phyloP scores from a whole-genome alignment of 352 stramenopile genomes.

The Phytophthora multivora region DNA sequence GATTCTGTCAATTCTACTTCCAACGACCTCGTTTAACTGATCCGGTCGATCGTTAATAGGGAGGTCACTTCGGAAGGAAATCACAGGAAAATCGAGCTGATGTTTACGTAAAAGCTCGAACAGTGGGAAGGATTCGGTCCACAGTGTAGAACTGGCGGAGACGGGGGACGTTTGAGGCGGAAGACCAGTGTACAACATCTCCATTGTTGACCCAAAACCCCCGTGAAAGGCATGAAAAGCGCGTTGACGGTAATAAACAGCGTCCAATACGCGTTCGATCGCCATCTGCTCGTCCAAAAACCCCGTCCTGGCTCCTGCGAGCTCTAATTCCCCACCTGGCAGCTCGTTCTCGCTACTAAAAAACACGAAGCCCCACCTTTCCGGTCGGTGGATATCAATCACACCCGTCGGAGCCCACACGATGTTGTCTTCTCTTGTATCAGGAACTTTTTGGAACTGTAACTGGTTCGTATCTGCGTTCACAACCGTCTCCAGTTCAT shows the following conservation, averaged over 20 bases:
- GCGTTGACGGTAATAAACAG: constrained; percentile 74
- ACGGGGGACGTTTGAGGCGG: background rate
- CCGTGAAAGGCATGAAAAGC: constrained; percentile 46
- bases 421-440: constrained; percentile 68
- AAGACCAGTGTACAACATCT: constrained; percentile 38
- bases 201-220: constrained; percentile 48
- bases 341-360: constrained; percentile 57
- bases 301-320: constrained; percentile 33
- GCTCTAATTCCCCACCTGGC: constrained; percentile 42
- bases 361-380: constrained; percentile 75
- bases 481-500: constrained; percentile 53
- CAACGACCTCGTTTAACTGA: background rate
- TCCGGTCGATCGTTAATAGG: background rate
- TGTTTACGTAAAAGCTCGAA: constrained; percentile 36
- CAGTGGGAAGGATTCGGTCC: constrained; percentile 32
- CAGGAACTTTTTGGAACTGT: constrained; percentile 55
- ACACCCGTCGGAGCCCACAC: constrained; percentile 76
- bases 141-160: background rate
- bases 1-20: background rate
- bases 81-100: constrained; percentile 37
- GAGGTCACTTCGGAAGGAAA: constrained; percentile 25
- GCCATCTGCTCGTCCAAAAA: constrained; percentile 59
- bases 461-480: constrained; percentile 53
- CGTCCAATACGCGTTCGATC: constrained; percentile 63
- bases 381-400: constrained; percentile 77